A percentile compares a stretch with the other conserved stretches of the same genome.
Conservation (phyloP, 768 basidiomycete genomes). For the Postia placenta region DNA sequence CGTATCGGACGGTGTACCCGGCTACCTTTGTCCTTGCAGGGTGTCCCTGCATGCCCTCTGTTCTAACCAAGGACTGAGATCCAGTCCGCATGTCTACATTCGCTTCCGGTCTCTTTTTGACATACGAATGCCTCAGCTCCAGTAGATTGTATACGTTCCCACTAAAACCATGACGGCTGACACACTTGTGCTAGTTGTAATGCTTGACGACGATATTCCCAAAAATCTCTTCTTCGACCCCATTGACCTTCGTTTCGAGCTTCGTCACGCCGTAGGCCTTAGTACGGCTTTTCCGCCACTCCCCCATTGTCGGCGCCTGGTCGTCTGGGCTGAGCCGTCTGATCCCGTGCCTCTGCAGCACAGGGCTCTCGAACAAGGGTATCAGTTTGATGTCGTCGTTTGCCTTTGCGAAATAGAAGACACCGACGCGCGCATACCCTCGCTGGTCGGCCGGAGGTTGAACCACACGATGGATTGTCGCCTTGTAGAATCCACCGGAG, state of each 20-base stretch:
- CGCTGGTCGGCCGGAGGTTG: constrained; percentile 54
- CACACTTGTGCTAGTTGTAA: constrained; percentile 50
- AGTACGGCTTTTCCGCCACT: constrained; percentile 47
- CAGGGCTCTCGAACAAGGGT: constrained; percentile 41
- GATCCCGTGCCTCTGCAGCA: constrained; percentile 41
- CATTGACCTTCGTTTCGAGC: constrained; percentile 34
- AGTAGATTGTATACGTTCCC: too few relatives aligned
- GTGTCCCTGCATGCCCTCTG: too few relatives aligned
- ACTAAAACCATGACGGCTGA: too few relatives aligned
- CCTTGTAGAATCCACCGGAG: constrained; percentile 53
- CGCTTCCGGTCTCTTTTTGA: too few relatives aligned
- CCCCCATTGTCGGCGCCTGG: constrained; percentile 44
- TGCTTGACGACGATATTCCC: constrained; percentile 52
- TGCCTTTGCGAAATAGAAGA: constrained; percentile 51
- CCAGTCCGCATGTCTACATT: too few relatives aligned
- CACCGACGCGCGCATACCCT: constrained; percentile 42
- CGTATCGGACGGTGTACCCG: too few relatives aligned
- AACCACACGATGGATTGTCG: constrained; percentile 56
- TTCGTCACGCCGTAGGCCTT: constrained; percentile 44
- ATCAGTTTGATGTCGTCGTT: constrained; percentile 44
- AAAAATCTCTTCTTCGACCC: constrained; percentile 50
- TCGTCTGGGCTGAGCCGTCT: constrained; percentile 29
- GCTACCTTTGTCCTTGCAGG: too few relatives aligned
- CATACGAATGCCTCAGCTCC: too few relatives aligned
- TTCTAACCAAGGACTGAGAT: too few relatives aligned